Evolutionary conservation across 192 early-diverging fungal genomes (phyloP).

Genomic region (Podila epigama): DNA sequence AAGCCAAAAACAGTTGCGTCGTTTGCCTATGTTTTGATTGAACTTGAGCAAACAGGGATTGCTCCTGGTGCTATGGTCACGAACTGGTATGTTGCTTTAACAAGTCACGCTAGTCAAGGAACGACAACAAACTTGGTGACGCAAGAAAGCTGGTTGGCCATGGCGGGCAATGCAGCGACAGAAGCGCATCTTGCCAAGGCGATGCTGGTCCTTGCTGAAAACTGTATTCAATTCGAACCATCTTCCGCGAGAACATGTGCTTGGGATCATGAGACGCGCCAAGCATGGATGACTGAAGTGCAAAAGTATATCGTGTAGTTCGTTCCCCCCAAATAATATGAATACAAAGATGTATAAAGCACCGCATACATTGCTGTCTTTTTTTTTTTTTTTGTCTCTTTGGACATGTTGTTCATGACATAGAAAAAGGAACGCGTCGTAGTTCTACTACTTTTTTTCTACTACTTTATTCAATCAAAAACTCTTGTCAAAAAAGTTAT

Average conservation of each 20-base stretch:
- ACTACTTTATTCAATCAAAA: too few relatives aligned
- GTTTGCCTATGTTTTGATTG: constrained; percentile 36
- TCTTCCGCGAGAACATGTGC: too few relatives aligned
- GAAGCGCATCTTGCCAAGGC: constrained; percentile 20
- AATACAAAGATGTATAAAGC: background rate
- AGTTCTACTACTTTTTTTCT: too few relatives aligned
- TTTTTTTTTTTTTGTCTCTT: constrained; percentile 1
- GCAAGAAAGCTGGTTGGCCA: constrained; percentile 30
- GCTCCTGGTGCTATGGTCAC: constrained; percentile 10
- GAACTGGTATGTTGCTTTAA: too few relatives aligned
- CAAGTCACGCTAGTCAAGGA: background rate
- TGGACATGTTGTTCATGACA: background rate
- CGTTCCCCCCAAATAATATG: background rate
- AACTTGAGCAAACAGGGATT: constrained; percentile 30
- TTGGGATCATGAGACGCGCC: too few relatives aligned
- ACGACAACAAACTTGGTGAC: background rate
- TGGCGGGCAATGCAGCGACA: constrained; percentile 24
- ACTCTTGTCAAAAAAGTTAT: too few relatives aligned
- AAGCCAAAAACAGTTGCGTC: constrained; percentile 19
- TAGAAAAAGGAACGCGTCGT: too few relatives aligned
- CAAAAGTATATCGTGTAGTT: background rate
- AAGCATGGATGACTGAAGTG: background rate
- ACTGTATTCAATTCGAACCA: too few relatives aligned
- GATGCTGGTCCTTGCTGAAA: constrained; percentile 19
- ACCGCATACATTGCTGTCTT: background rate